These are phyloP conservation scores for Podila horticola DNA, from an alignment of 192 early-diverging fungal species.

Conservation along the genomic window DNA sequence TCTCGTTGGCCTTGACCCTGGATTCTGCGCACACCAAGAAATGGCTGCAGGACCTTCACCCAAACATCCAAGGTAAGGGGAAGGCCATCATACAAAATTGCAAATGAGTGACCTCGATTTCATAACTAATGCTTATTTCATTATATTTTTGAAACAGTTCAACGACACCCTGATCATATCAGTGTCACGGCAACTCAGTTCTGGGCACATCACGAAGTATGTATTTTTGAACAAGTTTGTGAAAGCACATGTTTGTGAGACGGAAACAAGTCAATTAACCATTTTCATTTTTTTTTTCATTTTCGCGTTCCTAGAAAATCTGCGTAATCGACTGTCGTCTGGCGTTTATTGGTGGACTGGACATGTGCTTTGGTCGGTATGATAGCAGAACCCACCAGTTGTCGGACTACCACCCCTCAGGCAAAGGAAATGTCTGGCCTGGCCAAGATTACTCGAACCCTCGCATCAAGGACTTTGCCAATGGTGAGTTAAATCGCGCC, in stretches of 20 bases:
- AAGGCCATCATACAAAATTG: too few relatives aligned
- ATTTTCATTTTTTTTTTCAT: background rate
- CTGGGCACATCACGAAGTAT: constrained; percentile 88
- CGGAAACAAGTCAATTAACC: background rate
- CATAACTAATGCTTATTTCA: too few relatives aligned
- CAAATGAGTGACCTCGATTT: too few relatives aligned
- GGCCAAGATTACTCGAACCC: constrained; percentile 93
- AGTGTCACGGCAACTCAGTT: constrained; percentile 72
- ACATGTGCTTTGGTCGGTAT: constrained; percentile 87
- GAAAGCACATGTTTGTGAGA: background rate
- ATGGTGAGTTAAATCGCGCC: background rate
- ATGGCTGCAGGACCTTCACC: constrained; percentile 73
- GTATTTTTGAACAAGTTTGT: constrained; percentile 6
- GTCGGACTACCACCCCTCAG: constrained; percentile 70
- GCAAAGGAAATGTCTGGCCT: constrained; percentile 63
- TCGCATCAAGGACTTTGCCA: constrained; percentile 61
- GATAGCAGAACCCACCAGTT: constrained; percentile 84
- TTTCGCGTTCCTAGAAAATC: too few relatives aligned
- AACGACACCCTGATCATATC: constrained; percentile 84
- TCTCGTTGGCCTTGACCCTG: constrained; percentile 74
- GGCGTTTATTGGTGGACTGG: constrained; percentile 84
- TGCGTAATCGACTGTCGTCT: constrained; percentile 74
- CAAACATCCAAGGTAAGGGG: constrained; percentile 73
- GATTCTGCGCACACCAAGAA: constrained; percentile 79
- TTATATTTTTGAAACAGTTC: constrained; percentile 55